Evolutionary conservation across 2,329 filamentous ascomycete genomes (phyloP).

Genomic region (Teratosphaeriaceae sp.): DNA sequence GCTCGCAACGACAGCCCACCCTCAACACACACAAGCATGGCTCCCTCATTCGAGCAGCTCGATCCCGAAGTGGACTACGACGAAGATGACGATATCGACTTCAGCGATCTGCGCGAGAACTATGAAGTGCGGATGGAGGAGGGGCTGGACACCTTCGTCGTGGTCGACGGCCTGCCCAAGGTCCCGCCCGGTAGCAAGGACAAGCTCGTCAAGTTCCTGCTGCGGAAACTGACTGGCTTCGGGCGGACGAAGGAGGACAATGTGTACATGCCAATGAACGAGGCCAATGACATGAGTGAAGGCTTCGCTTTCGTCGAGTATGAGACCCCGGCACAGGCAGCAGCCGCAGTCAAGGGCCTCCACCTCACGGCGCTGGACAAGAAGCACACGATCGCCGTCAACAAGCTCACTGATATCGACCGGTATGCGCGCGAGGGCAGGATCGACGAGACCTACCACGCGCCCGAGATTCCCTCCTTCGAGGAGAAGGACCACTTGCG

Average conservation of each 20-base stretch:
- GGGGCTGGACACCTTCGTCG: constrained; percentile 92
- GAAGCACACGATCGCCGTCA: constrained; percentile 90
- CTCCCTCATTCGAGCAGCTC: constrained; percentile 86
- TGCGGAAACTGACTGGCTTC: constrained; percentile 84
- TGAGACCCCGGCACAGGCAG: constrained; percentile 80
- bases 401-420: constrained; percentile 98
- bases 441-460: constrained; percentile 82
- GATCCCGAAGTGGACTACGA: constrained; percentile 75
- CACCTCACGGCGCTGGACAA: constrained; percentile 87
- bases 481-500: constrained; percentile 88
- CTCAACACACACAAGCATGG: constrained; percentile 57
- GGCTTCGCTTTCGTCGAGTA: constrained; percentile 97
- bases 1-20: neutral
- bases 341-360: constrained; percentile 81
- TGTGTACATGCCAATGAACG: constrained; percentile 89
- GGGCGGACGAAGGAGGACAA: constrained; percentile 80
- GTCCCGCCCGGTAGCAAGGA: constrained; percentile 86
- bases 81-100: constrained; percentile 89
- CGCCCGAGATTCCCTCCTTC: constrained; percentile 78
- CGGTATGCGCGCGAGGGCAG: constrained; percentile 90
- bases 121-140: constrained; percentile 95
- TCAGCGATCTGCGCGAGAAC: constrained; percentile 78
- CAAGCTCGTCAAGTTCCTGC: constrained; percentile 92
- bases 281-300: constrained; percentile 70
- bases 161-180: constrained; percentile 86